phyloP scores from a whole-genome alignment of 805 yeast species.

The Candida xiaguanensis region DNA sequence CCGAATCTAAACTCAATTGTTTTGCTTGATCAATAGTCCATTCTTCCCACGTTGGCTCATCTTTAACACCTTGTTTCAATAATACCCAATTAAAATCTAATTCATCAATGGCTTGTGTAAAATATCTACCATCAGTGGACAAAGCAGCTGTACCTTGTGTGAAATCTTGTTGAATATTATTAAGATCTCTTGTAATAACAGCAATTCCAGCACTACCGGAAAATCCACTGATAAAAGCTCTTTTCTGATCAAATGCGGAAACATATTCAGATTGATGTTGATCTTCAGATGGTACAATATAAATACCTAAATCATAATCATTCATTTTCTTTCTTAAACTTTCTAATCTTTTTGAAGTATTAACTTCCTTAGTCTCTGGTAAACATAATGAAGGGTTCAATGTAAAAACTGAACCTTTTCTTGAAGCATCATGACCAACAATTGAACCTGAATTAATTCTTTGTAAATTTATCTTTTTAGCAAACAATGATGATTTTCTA shows the following conservation, averaged over 20 bases:
- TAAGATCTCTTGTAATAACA: constrained; percentile 50
- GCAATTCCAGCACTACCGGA: constrained; percentile 63
- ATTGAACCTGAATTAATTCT: constrained; percentile 16
- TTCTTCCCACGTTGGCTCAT: constrained; percentile 54
- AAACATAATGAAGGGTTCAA: constrained; percentile 40
- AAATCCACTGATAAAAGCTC: constrained; percentile 57
- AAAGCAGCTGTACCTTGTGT: constrained; percentile 57
- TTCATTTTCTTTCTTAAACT: constrained; percentile 57
- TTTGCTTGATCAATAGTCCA: constrained; percentile 53
- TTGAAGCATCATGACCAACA: constrained; percentile 26
- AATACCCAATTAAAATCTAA: constrained; percentile 59
- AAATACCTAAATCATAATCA: constrained; percentile 45
- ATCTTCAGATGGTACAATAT: constrained; percentile 59
- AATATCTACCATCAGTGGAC: constrained; percentile 61
- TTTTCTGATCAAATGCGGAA: constrained; percentile 48
- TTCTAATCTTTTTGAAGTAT: constrained; percentile 62
- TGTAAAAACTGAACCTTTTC: constrained; percentile 40
- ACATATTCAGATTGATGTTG: constrained; percentile 65
- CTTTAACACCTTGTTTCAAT: constrained; percentile 48
- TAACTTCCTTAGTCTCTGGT: constrained; percentile 46
- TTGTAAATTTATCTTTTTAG: constrained; percentile 36
- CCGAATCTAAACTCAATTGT: constrained; percentile 47
- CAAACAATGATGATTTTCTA: constrained; percentile 54
- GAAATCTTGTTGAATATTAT: constrained; percentile 41
- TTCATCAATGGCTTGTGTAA: constrained; percentile 55